Evolutionary conservation across 441 rosid species (phyloP).

Genomic region (Pelargonium hybrid): DNA sequence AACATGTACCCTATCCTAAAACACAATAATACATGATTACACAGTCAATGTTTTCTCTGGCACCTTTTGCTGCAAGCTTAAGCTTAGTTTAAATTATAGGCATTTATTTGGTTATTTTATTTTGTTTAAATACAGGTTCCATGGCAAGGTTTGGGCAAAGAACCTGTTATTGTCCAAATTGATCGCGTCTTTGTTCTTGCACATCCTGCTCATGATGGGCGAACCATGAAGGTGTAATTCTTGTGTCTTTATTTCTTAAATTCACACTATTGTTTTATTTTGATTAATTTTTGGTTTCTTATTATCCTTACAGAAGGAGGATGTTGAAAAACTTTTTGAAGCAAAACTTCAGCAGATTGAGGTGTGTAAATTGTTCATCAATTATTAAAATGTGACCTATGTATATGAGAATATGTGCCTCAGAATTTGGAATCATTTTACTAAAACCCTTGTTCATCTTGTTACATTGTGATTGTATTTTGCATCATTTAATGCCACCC

Average conservation of each 20-base stretch:
- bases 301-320: conserved; percentile 48
- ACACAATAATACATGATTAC: too few relatives aligned
- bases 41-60: too few relatives aligned
- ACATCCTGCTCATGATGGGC: conserved; percentile 59
- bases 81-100: neutral
- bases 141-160: conserved; percentile 95
- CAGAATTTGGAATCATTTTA: neutral
- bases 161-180: conserved; percentile 85
- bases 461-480: neutral
- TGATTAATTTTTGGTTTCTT: conserved; percentile 11
- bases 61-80: too few relatives aligned
- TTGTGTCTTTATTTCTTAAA: neutral
- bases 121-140: conserved; percentile 54
- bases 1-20: too few relatives aligned
- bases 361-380: conserved; percentile 31
- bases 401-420: neutral
- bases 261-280: neutral
- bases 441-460: neutral
- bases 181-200: conserved; percentile 94
- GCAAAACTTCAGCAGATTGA: conserved; percentile 91
- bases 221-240: conserved; percentile 43
- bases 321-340: conserved; percentile 67
- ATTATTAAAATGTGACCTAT: neutral
- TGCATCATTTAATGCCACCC: neutral
- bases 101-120: neutral